Evolutionary conservation across 192 early-diverging fungal genomes (phyloP).

Genomic region (Haplosporangium gracile): DNA sequence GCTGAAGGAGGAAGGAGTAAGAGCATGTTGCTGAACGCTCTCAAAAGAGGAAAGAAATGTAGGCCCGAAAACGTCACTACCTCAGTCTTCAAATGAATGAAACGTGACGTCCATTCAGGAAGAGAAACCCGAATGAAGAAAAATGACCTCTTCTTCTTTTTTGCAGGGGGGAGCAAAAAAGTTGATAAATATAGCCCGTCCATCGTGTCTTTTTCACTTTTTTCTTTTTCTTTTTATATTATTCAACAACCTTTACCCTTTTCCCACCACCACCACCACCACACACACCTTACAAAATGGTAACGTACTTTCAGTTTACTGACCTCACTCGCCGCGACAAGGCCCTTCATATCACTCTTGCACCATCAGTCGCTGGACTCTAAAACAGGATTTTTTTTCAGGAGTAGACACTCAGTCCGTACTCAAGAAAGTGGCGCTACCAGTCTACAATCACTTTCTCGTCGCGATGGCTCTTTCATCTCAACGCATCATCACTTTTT

Average conservation of each 20-base stretch:
- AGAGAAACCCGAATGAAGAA: neutral
- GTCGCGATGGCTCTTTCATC: too few relatives aligned
- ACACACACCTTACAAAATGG: slow-evolving; percentile 5
- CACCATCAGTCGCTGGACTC: too few relatives aligned
- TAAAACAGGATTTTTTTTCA: too few relatives aligned
- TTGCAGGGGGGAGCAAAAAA: neutral
- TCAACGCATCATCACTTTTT: too few relatives aligned
- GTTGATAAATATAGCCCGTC: neutral
- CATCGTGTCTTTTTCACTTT: neutral
- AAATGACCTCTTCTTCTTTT: neutral
- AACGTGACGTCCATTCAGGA: neutral
- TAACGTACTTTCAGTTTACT: slow-evolving; percentile 2
- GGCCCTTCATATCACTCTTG: too few relatives aligned
- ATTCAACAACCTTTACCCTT: slow-evolving; percentile 6
- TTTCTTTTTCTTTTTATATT: neutral
- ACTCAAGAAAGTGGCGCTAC: too few relatives aligned
- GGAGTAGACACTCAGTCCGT: too few relatives aligned
- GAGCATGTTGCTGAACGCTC: neutral
- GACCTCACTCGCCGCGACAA: neutral
- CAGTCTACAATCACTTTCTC: too few relatives aligned
- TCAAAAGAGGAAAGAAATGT: neutral
- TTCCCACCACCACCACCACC: neutral
- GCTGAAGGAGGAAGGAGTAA: neutral
- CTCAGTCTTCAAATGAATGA: neutral
- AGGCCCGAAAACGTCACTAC: slow-evolving; percentile 4